Evolutionary conservation across 1,284 basidiomycete genomes (phyloP), one percentile per base, ranked within the genome.

Genomic region (Ceratobasidium sp.): DNA sequence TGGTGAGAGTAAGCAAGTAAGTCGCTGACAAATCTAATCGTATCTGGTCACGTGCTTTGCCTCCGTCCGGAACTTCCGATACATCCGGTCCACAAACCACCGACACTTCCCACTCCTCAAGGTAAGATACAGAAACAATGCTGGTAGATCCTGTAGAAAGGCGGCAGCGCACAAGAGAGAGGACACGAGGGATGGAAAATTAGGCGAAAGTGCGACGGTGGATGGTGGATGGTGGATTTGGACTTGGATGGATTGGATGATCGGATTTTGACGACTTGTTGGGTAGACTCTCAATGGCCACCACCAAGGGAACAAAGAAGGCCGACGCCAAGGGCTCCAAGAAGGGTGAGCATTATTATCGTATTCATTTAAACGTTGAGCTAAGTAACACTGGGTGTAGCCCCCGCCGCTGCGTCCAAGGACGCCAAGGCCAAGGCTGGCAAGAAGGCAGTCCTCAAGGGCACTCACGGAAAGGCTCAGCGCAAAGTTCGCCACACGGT

Each of bases 371-470:
- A 42, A 34, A 10, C 34, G n/a, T 56, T 6, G 25, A n/a, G 40
- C 32, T 68, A 29, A 65, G 27, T 6, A 70, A 6, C 25, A 20
- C 55, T 7, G 20, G 0, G 17, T 3, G 77, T 79, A 78, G 62
- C 73, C 77, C 54, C 73, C 80, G 3, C 85, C 83, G 74, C 77
- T 69, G 77, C 77, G 69, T 74, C 79, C 73, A 78, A 77, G 73
- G 90, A 92, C 77, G 81, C 82, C 78, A 94, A 96, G 84, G 94
- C 95, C 77, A 93, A 94, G 84, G 84, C 90, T 67, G 96, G 96
- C 71, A 98, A 96, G 86, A 98, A 98, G 86, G 94, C 96, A 32
- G 95, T 91, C 72, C 87, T 98, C 73, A 94, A 94, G 82, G 96
- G 96, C 83, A 82, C 81, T 72, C 85, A 91, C 77, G 87, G 87